Evolutionary conservation across 192 early-diverging fungal genomes (phyloP), one percentile per base, ranked within the genome.

Genomic region (Umbelopsis vinacea): DNA sequence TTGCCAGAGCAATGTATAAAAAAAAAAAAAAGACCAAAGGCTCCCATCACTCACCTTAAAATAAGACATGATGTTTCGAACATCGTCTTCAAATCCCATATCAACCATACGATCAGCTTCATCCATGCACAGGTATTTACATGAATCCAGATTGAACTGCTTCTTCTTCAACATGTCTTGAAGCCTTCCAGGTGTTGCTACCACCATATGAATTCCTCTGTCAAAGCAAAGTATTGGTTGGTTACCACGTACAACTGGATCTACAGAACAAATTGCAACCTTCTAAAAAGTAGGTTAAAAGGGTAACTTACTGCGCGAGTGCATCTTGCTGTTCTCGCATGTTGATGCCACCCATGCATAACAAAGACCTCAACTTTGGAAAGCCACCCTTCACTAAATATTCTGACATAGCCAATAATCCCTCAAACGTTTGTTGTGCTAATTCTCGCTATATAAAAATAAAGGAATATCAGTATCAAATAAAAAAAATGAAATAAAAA

Each of bases 51-150:
- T 73, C 67, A 86, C 85, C 66, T 76, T 97, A 74, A 97, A 98
- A 73, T 90, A 97, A 6, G 96, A 98, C 84, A 98, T 90, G 67
- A 98, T 95, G 46, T 92, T 94, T 55, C 97, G 88, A 40, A 97
- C 92, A 76, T 98, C 97, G 37, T 99, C 97, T 67, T 98, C 97
- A 75, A 99, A 99, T 40, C 96, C 96, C 89, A 97, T 93, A 76
- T 99, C 97, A 66, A 99, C 90, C 97, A 99, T 99, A 69, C 97
- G 86, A 89, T 99, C 97, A 14, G 97, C 97, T 79, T 99, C 97
- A 81, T 99, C 97, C 89, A 98, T 89, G 72, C 96, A 96, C 75
- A 99, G 79, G 52, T 89, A 96, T 74, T 87, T 91, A 87, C 96
- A 97, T 47, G 90, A 71, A 70, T 96, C 90, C 71, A 98, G 74